Evolutionary conservation across 495 filamentous ascomycete genomes (phyloP).

Genomic region (Pyrenula aspistea): DNA sequence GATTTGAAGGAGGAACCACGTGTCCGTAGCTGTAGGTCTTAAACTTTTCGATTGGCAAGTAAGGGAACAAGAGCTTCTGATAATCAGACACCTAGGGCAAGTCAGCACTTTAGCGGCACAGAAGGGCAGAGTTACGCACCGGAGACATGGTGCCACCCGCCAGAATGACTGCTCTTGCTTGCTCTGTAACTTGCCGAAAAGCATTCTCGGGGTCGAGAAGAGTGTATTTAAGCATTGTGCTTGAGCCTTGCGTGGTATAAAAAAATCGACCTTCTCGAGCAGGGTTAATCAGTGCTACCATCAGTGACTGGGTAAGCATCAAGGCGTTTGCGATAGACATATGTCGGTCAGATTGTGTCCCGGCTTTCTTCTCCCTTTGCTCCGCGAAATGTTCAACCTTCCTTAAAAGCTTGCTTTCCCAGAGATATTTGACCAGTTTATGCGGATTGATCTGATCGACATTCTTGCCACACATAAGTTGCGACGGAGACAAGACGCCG

Average conservation of each 20-base stretch:
- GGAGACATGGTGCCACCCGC: constrained; percentile 98
- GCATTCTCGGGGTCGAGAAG: constrained; percentile 89
- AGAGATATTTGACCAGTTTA: constrained; percentile 74
- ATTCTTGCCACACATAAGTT: constrained; percentile 70
- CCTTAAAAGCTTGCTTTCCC: constrained; percentile 84
- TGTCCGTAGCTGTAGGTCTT: constrained; percentile 85
- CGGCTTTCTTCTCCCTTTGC: constrained; percentile 37
- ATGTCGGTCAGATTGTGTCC: constrained; percentile 13
- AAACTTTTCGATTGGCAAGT: constrained; percentile 49
- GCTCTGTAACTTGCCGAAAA: constrained; percentile 77
- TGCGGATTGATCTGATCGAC: constrained; percentile 93
- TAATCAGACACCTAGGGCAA: constrained; percentile 83
- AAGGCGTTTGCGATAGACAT: constrained; percentile 53
- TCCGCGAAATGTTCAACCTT: constrained; percentile 84
- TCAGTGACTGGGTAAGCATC: constrained; percentile 72
- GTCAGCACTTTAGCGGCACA: constrained; percentile 1
- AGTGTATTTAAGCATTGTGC: constrained; percentile 48
- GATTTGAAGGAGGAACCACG: constrained; percentile 74
- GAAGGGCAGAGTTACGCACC: constrained; percentile 22
- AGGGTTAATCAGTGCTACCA: constrained; percentile 75
- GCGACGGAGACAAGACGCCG: constrained; percentile 52
- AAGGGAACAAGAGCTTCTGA: constrained; percentile 70
- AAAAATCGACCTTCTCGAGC: constrained; percentile 83
- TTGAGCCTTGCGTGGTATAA: constrained; percentile 46
- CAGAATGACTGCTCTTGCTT: constrained; percentile 78